Evolutionary conservation across 1,139 yeast genomes (phyloP).

Genomic region (Taphrina deformans): DNA sequence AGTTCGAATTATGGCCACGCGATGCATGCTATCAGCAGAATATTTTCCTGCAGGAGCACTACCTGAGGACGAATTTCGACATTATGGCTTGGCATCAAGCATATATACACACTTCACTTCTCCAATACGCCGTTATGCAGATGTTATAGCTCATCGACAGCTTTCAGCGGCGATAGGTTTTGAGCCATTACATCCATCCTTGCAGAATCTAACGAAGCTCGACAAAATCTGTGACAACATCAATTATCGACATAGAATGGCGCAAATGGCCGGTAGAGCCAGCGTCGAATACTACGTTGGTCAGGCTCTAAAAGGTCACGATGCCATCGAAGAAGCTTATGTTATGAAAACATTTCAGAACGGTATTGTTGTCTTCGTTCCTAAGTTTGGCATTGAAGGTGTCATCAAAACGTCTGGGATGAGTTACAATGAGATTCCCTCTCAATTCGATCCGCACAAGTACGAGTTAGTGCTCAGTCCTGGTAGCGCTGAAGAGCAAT

Average conservation of each 20-base stretch:
- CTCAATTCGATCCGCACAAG: conserved; percentile 73
- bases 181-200: conserved; percentile 76
- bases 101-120: conserved; percentile 98
- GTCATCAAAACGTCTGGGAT: conserved; percentile 77
- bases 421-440: conserved; percentile 62
- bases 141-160: conserved; percentile 95
- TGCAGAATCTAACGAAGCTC: conserved; percentile 87
- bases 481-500: conserved; percentile 42
- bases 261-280: conserved; percentile 98
- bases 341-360: conserved; percentile 89
- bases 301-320: conserved; percentile 82
- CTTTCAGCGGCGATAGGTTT: conserved; percentile 95
- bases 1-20: conserved; percentile 92
- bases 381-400: conserved; percentile 95
- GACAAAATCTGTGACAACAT: conserved; percentile 85
- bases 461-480: conserved; percentile 63
- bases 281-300: conserved; percentile 97
- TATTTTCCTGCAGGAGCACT: conserved; percentile 92
- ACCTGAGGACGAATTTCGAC: conserved; percentile 90
- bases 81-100: conserved; percentile 96
- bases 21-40: conserved; percentile 99
- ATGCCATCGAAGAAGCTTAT: conserved; percentile 79
- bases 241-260: conserved; percentile 92
- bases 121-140: conserved; percentile 97
- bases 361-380: conserved; percentile 92